Evolutionary conservation across 2,329 filamentous ascomycete genomes (phyloP).

Genomic region (Phyllosticta ampelicida): DNA sequence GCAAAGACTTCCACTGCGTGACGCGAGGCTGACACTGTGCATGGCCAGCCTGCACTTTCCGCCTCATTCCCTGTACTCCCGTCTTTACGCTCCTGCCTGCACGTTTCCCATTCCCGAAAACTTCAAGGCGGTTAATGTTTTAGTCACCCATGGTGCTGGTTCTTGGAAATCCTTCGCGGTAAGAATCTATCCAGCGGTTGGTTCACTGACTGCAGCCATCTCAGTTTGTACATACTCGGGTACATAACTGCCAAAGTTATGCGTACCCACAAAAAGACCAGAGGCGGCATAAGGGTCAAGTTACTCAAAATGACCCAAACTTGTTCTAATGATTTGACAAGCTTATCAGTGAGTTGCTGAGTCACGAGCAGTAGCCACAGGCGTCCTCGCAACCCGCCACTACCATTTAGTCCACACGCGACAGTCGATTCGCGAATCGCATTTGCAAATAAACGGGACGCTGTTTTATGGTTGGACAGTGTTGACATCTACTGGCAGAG

Average conservation of each 20-base stretch:
- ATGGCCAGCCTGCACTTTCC: neutral
- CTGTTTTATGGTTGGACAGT: neutral
- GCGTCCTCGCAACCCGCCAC: neutral
- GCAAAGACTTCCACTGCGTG: neutral
- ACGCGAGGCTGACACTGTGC: neutral
- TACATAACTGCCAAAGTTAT: neutral
- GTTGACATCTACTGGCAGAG: neutral
- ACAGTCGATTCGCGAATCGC: neutral
- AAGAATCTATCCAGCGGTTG: neutral
- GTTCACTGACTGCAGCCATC: neutral
- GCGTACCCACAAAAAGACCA: neutral
- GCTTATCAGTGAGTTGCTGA: neutral
- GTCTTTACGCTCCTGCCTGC: neutral
- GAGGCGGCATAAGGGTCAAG: neutral
- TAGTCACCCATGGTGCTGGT: neutral
- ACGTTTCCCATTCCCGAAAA: neutral
- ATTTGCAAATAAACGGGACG: neutral
- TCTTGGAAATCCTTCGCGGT: neutral
- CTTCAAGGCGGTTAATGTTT: neutral
- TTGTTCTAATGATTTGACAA: neutral
- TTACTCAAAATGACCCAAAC: neutral
- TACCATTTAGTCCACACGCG: neutral
- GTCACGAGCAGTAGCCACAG: neutral
- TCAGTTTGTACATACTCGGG: neutral
- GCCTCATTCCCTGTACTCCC: neutral